Conservation (phyloP, 345 rosid species). For the Eucalyptus decipiens region DNA sequence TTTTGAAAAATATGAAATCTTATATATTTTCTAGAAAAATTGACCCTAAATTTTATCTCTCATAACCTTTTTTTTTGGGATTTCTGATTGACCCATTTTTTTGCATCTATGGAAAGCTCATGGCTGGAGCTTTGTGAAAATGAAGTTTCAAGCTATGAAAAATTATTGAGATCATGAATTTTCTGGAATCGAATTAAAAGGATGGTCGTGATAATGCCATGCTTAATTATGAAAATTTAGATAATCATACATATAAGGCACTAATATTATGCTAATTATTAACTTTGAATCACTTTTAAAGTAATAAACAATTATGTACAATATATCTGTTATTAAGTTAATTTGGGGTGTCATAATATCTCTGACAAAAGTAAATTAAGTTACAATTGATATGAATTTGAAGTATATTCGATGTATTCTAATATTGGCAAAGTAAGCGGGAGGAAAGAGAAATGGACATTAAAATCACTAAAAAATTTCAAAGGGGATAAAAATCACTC, state of each 20-base stretch:
- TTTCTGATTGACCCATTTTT: not conserved
- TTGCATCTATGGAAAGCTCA: not conserved
- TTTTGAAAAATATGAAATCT: not conserved
- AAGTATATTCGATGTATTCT: not conserved
- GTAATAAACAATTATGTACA: not conserved
- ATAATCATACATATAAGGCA: not conserved
- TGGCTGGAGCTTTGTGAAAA: not conserved
- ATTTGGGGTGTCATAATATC: not conserved
- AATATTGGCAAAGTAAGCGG: not conserved
- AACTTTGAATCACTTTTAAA: not conserved
- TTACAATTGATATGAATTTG: not conserved
- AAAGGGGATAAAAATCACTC: not conserved
- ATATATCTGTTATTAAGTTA: not conserved
- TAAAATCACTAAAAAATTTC: not conserved
- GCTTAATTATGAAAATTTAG: not conserved
- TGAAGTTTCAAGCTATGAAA: not conserved
- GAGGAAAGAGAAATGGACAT: not conserved
- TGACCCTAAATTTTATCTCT: not conserved
- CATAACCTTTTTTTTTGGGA: not conserved
- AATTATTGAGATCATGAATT: not conserved
- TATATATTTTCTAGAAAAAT: not conserved
- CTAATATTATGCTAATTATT: not conserved
- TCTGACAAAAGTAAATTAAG: not conserved
- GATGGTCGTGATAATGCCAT: not conserved
- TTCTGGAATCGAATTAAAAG: accelerated